phyloP scores from a whole-genome alignment of 768 basidiomycete genomes.

The Boletus patriciae region DNA sequence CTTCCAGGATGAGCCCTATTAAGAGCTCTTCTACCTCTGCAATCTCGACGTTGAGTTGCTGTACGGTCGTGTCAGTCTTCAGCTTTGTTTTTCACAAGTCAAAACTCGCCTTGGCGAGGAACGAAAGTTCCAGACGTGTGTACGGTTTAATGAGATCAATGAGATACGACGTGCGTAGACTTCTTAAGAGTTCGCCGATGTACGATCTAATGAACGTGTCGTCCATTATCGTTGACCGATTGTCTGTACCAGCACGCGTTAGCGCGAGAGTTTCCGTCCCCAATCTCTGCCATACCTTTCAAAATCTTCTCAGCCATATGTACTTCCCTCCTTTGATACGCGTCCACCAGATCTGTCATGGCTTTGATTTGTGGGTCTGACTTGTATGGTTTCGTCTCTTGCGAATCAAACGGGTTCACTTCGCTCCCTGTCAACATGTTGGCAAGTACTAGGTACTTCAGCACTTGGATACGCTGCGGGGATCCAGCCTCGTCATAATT shows the following conservation, averaged over 20 bases:
- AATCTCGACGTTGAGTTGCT: conserved; percentile 96
- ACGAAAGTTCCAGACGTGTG: conserved; percentile 87
- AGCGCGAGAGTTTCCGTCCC: neutral
- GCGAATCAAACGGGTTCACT: conserved; percentile 98
- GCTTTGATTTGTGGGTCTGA: conserved; percentile 95
- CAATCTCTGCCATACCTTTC: conserved; percentile 54
- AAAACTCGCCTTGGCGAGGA: conserved; percentile 78
- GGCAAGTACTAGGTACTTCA: conserved; percentile 96
- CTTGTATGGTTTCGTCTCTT: conserved; percentile 99
- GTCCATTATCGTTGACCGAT: conserved; percentile 93
- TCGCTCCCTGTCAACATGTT: conserved; percentile 98
- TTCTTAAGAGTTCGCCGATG: conserved; percentile 93
- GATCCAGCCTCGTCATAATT: conserved; percentile 99
- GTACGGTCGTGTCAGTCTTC: conserved; percentile 3
- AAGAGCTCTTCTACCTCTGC: conserved; percentile 93
- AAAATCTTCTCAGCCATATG: conserved; percentile 97
- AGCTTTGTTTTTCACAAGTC: neutral
- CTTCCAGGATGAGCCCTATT: conserved; percentile 91
- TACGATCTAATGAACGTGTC: conserved; percentile 93
- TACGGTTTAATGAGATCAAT: conserved; percentile 99
- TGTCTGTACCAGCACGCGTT: conserved; percentile 52
- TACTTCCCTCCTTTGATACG: conserved; percentile 94
- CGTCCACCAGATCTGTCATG: conserved; percentile 96
- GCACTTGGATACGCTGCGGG: conserved; percentile 93
- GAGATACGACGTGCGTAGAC: conserved; percentile 92